These are phyloP conservation scores for Tetrapisispora fleetii DNA, from an alignment of 805 yeast species.

Conservation along the genomic window DNA sequence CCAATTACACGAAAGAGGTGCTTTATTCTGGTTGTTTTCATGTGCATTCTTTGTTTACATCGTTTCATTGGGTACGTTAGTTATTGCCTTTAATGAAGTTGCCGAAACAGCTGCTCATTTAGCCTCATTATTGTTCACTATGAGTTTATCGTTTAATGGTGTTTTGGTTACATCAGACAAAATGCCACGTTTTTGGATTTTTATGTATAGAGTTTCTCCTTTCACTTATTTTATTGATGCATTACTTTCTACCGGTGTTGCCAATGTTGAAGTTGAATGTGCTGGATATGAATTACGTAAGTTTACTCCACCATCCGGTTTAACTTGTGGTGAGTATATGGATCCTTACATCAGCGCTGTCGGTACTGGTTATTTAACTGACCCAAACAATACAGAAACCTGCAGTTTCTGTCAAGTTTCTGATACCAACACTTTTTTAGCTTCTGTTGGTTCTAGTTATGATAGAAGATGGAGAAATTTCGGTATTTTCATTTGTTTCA, in stretches of 20 bases:
- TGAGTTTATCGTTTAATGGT: slow-evolving; percentile 70
- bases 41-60: slow-evolving; percentile 44
- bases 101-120: slow-evolving; percentile 58
- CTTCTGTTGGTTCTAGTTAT: slow-evolving; percentile 32
- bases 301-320: slow-evolving; percentile 44
- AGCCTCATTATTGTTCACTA: slow-evolving; percentile 47
- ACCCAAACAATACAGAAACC: slow-evolving; percentile 36
- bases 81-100: slow-evolving; percentile 48
- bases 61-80: slow-evolving; percentile 49
- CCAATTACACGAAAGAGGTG: slow-evolving; percentile 44
- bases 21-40: slow-evolving; percentile 38
- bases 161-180: slow-evolving; percentile 50
- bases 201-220: slow-evolving; percentile 73
- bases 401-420: slow-evolving; percentile 53
- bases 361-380: slow-evolving; percentile 41
- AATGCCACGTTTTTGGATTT: slow-evolving; percentile 71
- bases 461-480: slow-evolving; percentile 47
- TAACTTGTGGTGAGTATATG: slow-evolving; percentile 52
- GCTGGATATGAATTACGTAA: slow-evolving; percentile 37
- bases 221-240: slow-evolving; percentile 56
- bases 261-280: slow-evolving; percentile 41
- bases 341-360: slow-evolving; percentile 24
- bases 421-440: slow-evolving; percentile 50
- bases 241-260: slow-evolving; percentile 46
- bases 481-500: slow-evolving; percentile 47